Percentiles rank a stretch among this genome's conserved stretches.
Evolutionary conservation across 441 rosid genomes (phyloP).

Genomic region (Euphorbia schlechtendalii): DNA sequence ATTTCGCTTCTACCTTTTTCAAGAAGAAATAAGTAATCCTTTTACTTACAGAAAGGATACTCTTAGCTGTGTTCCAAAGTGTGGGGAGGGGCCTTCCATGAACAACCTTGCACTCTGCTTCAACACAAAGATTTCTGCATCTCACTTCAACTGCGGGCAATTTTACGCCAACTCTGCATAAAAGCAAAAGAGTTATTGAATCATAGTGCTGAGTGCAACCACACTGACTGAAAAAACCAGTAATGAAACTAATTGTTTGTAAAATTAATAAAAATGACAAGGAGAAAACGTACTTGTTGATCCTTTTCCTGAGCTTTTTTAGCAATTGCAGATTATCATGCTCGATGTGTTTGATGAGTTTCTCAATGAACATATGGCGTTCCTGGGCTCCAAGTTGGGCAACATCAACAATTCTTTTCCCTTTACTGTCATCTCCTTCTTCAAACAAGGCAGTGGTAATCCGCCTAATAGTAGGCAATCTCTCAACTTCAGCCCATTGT

Average conservation of each 20-base stretch:
- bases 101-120: constrained; percentile 39
- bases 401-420: constrained; percentile 36
- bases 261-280: no score
- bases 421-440: constrained; percentile 16
- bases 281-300: constrained; percentile 37
- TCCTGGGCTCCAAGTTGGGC: constrained; percentile 45
- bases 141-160: constrained; percentile 42
- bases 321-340: constrained; percentile 44
- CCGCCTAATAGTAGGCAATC: constrained; percentile 34
- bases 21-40: constrained; percentile 8
- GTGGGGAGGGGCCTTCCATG: constrained; percentile 42
- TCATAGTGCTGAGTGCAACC: no score
- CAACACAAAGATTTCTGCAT: constrained; percentile 29
- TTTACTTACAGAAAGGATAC: constrained; percentile 23
- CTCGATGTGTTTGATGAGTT: constrained; percentile 52
- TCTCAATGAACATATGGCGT: constrained; percentile 45
- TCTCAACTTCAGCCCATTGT: constrained; percentile 35
- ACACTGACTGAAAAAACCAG: no score
- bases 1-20: no score
- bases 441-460: constrained; percentile 33
- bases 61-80: constrained; percentile 32
- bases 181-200: background rate
- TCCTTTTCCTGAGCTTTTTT: constrained; percentile 44
- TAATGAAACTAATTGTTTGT: no score
- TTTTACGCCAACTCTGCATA: constrained; percentile 32